Base-by-base conservation (phyloP, 129 eudicot species). In the Tagetes patula region DNA sequence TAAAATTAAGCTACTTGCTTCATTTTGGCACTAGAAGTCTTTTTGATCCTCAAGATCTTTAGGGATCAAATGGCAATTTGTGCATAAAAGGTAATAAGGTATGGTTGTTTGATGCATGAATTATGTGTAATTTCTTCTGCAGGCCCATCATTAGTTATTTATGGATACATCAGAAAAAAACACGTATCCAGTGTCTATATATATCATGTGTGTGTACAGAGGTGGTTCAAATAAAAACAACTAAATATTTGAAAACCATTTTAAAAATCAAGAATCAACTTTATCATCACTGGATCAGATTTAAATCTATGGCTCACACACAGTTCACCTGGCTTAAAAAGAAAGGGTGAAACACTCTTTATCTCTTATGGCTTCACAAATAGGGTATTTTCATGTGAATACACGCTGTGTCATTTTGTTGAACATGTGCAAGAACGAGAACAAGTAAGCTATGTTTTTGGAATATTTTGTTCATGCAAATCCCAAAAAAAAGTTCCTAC, bases 31-130 rank as follows among this genome's bases (percentile, higher is more conserved):
- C 67, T 61, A 61, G 31, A 62, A 38, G 67, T 5, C 67, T 3
- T n/a, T 67, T 67, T 67, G 39, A 67, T 46, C 33, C 12, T 67
- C 27, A 45, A 33, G 41, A 59, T 6, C 65, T 10, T 9, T 11
- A 59, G 65, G 65, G 54, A 40, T 68, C 54, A 68, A 67, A 68
- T 68, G 59, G 73, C 11, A 67, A 43, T 67, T 5, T 67, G 72
- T 67, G 72, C 31, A 65, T 65, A 69, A 8, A 55, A 40, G n/a
- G n/a, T n/a, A n/a, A n/a, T n/a, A n/a, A 20, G 53, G 53, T 39
- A 13, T 12, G 12, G 75, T 55, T 54, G 9, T 40, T 36, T 36
- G 20, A 52, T 70, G 27, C 63, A 52, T 37, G n/a, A 8, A 71
- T 71, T 71, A 55, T 30, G 53, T 71, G 75, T 55, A 32, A 34